Conservation (phyloP, 2,329 filamentous ascomycete species). For the Aspergillus pseudoglaucus region DNA sequence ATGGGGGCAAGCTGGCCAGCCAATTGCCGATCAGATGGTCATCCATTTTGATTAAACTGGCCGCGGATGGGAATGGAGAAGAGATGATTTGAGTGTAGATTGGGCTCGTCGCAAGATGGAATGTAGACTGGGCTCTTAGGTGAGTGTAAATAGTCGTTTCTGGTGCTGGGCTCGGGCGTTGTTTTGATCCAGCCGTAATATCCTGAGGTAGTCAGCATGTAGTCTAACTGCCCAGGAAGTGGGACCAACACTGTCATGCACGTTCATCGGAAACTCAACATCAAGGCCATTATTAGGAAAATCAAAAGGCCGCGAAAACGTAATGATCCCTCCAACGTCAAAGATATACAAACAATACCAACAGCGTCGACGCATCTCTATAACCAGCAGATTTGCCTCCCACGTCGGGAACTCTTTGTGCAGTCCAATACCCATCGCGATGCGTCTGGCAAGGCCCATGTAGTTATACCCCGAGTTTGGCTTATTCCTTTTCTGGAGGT, state of each 20-base stretch:
- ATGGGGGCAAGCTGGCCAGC: slow-evolving; percentile 19
- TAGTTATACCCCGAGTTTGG: slow-evolving; percentile 40
- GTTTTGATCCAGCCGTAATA: slow-evolving; percentile 14
- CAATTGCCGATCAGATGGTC: slow-evolving; percentile 23
- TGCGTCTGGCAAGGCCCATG: slow-evolving; percentile 33
- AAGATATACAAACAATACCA: slow-evolving; percentile 31
- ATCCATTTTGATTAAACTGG: slow-evolving; percentile 20
- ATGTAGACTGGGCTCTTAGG: slow-evolving; percentile 22
- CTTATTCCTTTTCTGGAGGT: slow-evolving; percentile 38
- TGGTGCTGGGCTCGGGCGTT: slow-evolving; percentile 12
- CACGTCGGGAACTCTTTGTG: slow-evolving; percentile 36
- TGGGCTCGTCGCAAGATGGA: slow-evolving; percentile 23
- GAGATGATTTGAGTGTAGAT: slow-evolving; percentile 31
- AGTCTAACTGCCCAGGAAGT: too few relatives aligned
- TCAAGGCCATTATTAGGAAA: slow-evolving; percentile 33
- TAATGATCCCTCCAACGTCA: slow-evolving; percentile 36
- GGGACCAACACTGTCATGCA: slow-evolving; percentile 26
- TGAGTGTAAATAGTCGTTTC: slow-evolving; percentile 27
- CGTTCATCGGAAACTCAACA: slow-evolving; percentile 28
- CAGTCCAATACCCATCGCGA: slow-evolving; percentile 38
- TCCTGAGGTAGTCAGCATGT: too few relatives aligned
- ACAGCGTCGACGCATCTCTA: slow-evolving; percentile 23
- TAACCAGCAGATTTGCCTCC: slow-evolving; percentile 22
- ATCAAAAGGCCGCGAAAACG: slow-evolving; percentile 37
- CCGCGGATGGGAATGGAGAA: slow-evolving; percentile 21